Percentiles rank a stretch among this genome's conserved stretches.
Evolutionary conservation across 1,284 basidiomycete species (phyloP).

Genomic region (Cystobasidium slooffiae): DNA sequence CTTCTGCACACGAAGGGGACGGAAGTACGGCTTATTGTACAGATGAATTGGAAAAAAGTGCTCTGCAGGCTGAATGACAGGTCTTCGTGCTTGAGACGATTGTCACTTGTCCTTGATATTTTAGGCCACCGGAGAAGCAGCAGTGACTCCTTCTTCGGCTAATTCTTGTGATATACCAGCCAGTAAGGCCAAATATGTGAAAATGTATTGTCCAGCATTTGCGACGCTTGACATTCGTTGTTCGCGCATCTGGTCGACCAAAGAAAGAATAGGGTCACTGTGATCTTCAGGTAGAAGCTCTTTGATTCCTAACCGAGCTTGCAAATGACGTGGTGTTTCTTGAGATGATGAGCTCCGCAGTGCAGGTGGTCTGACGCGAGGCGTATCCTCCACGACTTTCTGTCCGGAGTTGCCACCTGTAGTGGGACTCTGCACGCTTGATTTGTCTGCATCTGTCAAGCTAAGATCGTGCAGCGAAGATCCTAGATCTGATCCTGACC

Average conservation of each 20-base stretch:
- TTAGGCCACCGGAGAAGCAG: slow-evolving; percentile 5
- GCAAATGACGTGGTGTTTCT: slow-evolving; percentile 7
- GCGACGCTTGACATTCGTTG: slow-evolving; percentile 56
- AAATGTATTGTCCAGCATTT: slow-evolving; percentile 54
- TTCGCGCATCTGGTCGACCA: slow-evolving; percentile 52
- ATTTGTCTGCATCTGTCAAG: not conserved
- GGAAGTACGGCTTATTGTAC: too few species aligned
- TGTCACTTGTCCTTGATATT: not conserved
- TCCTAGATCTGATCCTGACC: slow-evolving; percentile 10
- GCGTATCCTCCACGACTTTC: not conserved
- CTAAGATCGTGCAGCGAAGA: slow-evolving; percentile 2
- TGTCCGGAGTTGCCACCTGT: not conserved
- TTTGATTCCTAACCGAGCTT: slow-evolving; percentile 14
- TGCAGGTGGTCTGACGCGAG: not conserved
- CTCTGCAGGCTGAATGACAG: too few species aligned
- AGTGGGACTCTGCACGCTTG: not conserved
- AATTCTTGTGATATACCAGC: slow-evolving; percentile 45
- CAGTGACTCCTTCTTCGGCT: slow-evolving; percentile 23
- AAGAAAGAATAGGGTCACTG: slow-evolving; percentile 47
- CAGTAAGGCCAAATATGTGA: slow-evolving; percentile 50
- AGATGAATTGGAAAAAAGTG: too few species aligned
- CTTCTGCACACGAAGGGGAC: too few species aligned
- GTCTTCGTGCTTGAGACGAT: too few species aligned
- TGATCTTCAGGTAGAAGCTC: slow-evolving; percentile 36
- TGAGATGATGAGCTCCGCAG: slow-evolving; percentile 6